These are phyloP conservation scores for Cladosporium colombiae DNA, from an alignment of 2,329 filamentous ascomycete species.

Conservation along the genomic window DNA sequence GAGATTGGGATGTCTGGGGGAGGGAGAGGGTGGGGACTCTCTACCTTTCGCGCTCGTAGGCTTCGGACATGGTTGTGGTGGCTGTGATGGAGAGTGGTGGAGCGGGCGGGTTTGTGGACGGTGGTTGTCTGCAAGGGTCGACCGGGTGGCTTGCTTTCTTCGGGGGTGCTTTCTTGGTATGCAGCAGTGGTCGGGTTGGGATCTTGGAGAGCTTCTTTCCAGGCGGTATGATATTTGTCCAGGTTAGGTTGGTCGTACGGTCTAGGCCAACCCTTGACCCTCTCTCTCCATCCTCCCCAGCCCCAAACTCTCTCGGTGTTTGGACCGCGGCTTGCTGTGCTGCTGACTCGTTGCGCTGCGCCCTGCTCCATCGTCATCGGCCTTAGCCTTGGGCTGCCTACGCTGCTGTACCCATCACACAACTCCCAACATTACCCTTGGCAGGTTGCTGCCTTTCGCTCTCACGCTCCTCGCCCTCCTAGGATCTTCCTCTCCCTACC, in stretches of 20 bases:
- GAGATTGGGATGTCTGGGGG: background rate
- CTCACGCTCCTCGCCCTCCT: constrained; percentile 1
- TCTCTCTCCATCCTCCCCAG: background rate
- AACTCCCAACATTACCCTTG: constrained; percentile 7
- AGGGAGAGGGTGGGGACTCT: constrained; percentile 14
- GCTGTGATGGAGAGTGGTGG: background rate
- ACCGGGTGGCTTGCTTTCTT: constrained; percentile 1
- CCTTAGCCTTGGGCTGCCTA: constrained; percentile 9
- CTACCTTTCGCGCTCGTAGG: constrained; percentile 62
- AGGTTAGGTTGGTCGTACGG: background rate
- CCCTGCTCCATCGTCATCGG: constrained; percentile 2
- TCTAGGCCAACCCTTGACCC: background rate
- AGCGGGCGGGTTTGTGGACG: background rate
- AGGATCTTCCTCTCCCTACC: background rate
- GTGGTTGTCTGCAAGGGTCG: background rate
- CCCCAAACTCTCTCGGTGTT: background rate
- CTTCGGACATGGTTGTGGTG: constrained; percentile 51
- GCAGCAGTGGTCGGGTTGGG: background rate
- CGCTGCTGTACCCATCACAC: background rate
- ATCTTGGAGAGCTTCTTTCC: background rate
- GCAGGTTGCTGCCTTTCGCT: constrained; percentile 1
- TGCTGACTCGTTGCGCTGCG: background rate
- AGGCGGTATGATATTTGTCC: constrained; percentile 1
- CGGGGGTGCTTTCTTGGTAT: background rate
- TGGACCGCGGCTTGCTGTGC: background rate